Conservation (phyloP, 345 rosid genomes). For the Arabis alpina region DNA sequence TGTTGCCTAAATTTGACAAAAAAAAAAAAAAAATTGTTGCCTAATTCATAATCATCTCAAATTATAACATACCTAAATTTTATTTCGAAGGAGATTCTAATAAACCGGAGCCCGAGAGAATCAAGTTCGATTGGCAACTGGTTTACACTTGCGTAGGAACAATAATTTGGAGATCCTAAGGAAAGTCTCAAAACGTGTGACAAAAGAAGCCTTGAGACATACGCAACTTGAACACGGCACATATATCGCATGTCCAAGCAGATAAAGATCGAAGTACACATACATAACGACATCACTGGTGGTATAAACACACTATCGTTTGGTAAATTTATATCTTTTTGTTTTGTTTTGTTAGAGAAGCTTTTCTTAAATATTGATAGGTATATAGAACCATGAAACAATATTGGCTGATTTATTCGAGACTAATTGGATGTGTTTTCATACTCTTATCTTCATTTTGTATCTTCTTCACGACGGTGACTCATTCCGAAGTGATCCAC, state of each 20-base stretch:
- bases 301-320: conserved; percentile 5
- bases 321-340: not conserved
- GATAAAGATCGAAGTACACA: not conserved
- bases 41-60: too few species aligned
- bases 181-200: conserved; percentile 3
- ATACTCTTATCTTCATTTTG: not conserved
- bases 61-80: too few species aligned
- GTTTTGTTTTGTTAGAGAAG: not conserved
- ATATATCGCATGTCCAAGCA: not conserved
- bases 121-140: conserved; percentile 12
- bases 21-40: too few species aligned
- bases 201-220: conserved; percentile 3
- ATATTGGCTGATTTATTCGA: not conserved
- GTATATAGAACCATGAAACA: conserved; percentile 16
- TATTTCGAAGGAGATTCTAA: not conserved
- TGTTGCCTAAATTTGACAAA: too few species aligned
- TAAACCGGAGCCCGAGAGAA: not conserved
- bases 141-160: conserved; percentile 12
- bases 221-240: not conserved
- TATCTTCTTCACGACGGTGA: not conserved
- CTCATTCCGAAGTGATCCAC: conserved; percentile 10
- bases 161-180: not conserved
- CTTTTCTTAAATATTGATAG: not conserved
- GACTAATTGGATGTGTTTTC: not conserved
- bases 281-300: not conserved